Base-by-base conservation (phyloP, 2,329 filamentous ascomycete species). In the Penicillium hesseltinei region DNA sequence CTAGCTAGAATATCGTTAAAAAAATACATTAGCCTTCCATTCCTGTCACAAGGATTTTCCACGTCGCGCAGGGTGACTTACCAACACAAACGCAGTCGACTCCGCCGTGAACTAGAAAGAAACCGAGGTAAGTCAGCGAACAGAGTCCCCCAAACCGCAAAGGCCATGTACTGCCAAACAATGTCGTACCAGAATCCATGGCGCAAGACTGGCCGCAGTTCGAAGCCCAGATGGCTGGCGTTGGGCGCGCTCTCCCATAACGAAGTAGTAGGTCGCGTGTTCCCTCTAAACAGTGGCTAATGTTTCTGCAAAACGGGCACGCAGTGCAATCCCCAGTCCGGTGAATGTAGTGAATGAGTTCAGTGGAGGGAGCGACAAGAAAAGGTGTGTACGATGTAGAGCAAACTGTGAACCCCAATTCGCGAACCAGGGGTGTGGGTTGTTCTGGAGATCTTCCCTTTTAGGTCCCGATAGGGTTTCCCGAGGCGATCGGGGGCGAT, bases 1-100 rank as follows among this genome's bases (percentile, higher is more conserved):
- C 89, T 55, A 97, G 83, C 90, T 93, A 69, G 33, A 15, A 17
- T 5, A 36, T 31, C 5, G 19, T 15, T 11, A 40, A 45, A 36
- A 45, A 31, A 27, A 19, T n/a, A 29, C 17, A 36, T 65, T 56
- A 68, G 63, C 39, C n/a, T 39, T 27, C 31, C 38, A n/a, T 38
- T 36, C 27, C 17, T 21, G 5, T 40, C 2, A 2, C 19, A 31
- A 13, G 17, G 0, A 40, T 29, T 13, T 21, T 9, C 7, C 6
- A 19, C 4, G 17, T 29, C 25, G 31, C 23, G 19, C 29, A 21
- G 13, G 8, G n/a, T 38, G 17, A 64, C 75, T 65, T 70, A 79
- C 77, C 70, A 79, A 62, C 51, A 77, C 73, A 60, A 78, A 78
- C 8, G 67, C 69, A 25, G 77, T 76, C 53, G 75, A 78, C 56